Conservation (phyloP, 2,329 filamentous ascomycete genomes). For the Ophiostoma quercus region DNA sequence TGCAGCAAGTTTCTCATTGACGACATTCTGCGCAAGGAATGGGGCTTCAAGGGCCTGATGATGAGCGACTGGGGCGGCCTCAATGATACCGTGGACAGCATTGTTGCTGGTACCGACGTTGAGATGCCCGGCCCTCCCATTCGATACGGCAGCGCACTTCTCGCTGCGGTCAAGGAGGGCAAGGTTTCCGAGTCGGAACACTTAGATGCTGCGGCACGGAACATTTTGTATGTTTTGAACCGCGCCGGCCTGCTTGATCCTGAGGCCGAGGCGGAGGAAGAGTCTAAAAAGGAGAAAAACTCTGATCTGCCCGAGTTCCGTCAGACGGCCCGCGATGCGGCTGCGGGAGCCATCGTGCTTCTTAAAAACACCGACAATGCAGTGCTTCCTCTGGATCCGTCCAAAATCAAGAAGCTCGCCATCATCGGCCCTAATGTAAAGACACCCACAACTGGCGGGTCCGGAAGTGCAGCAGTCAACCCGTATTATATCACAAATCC, state of each 20-base stretch:
- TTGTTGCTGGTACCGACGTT: constrained; percentile 34
- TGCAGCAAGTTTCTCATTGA: constrained; percentile 51
- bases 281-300: constrained; percentile 23
- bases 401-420: constrained; percentile 18
- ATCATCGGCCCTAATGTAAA: constrained; percentile 29
- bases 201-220: constrained; percentile 17
- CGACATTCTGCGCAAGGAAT: constrained; percentile 54
- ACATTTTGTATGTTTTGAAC: constrained; percentile 20
- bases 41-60: constrained; percentile 56
- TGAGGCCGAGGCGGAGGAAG: background rate
- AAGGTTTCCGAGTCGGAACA: constrained; percentile 17
- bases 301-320: constrained; percentile 26
- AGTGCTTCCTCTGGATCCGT: constrained; percentile 27
- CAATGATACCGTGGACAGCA: constrained; percentile 24
- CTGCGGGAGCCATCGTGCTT: constrained; percentile 29
- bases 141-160: constrained; percentile 25
- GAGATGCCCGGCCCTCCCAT: constrained; percentile 35
- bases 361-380: constrained; percentile 28
- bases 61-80: constrained; percentile 45
- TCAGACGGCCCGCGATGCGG: constrained; percentile 27
- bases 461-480: constrained; percentile 29
- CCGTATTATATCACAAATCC: constrained; percentile 28
- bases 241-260: constrained; percentile 16
- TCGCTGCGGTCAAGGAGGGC: constrained; percentile 22
- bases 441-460: constrained; percentile 27